Evolutionary conservation across 768 basidiomycete genomes (phyloP).

Genomic region (Termitomyces sp.): DNA sequence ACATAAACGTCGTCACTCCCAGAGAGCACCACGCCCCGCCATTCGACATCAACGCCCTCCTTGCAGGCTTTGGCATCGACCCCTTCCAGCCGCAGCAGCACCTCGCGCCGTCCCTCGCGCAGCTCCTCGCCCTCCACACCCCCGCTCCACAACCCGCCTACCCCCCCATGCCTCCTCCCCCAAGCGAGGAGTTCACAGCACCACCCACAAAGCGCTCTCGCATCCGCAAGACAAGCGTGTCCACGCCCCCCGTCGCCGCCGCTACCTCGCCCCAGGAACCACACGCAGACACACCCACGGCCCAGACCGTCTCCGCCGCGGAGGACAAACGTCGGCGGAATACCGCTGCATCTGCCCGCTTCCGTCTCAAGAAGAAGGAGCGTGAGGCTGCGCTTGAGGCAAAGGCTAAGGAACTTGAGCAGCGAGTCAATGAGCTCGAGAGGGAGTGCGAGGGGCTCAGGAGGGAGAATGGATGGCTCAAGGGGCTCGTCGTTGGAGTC

Average conservation of each 20-base stretch:
- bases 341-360: constrained; percentile 90
- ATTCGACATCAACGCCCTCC: constrained; percentile 39
- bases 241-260: constrained; percentile 27
- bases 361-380: constrained; percentile 95
- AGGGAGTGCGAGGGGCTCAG: constrained; percentile 87
- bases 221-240: constrained; percentile 48
- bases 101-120: constrained; percentile 58
- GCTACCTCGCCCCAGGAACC: constrained; percentile 28
- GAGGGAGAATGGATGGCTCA: constrained; percentile 90
- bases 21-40: constrained; percentile 31
- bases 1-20: constrained; percentile 58
- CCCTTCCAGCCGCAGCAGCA: constrained; percentile 30
- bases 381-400: constrained; percentile 86
- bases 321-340: constrained; percentile 95
- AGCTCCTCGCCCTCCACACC: constrained; percentile 66
- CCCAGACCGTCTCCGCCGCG: constrained; percentile 44
- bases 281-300: constrained; percentile 23
- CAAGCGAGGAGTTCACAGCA: constrained; percentile 22
- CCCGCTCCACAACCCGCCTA: constrained; percentile 27
- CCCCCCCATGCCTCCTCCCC: constrained; percentile 22
- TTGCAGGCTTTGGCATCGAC: constrained; percentile 43
- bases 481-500: constrained; percentile 85
- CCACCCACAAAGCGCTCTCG: constrained; percentile 53
- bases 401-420: constrained; percentile 82
- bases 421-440: constrained; percentile 78